Evolutionary conservation across 768 basidiomycete species (phyloP).

Genomic region (Clitopilus passeckerianus): DNA sequence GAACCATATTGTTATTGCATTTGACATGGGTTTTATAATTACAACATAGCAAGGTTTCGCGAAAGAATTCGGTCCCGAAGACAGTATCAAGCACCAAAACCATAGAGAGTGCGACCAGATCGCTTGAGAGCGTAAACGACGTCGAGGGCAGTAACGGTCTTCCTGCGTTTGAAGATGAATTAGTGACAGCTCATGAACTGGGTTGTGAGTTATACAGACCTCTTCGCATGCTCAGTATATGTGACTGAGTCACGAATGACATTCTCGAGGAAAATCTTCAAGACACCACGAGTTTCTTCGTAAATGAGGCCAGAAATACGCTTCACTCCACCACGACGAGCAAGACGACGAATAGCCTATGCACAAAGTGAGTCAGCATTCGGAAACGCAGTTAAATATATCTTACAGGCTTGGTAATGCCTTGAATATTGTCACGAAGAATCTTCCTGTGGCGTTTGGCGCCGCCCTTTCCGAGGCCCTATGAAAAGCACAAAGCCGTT

Average conservation of each 20-base stretch:
- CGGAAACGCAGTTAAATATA: not conserved
- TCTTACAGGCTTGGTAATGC: constrained; percentile 14
- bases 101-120: constrained; percentile 76
- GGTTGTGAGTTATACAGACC: constrained; percentile 18
- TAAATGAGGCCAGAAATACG: constrained; percentile 85
- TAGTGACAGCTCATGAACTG: not conserved
- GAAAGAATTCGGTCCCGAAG: no score
- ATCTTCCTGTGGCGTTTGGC: constrained; percentile 84
- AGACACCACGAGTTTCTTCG: constrained; percentile 88
- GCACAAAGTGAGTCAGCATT: constrained; percentile 56
- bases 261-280: constrained; percentile 86
- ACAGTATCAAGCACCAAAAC: constrained; percentile 59
- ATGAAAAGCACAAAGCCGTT: not conserved
- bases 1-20: no score
- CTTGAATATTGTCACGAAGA: constrained; percentile 70
- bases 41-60: not conserved
- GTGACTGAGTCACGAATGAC: constrained; percentile 91
- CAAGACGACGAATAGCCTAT: constrained; percentile 82
- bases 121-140: constrained; percentile 73
- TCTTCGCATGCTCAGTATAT: constrained; percentile 90
- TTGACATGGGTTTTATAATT: not conserved
- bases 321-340: constrained; percentile 90
- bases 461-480: constrained; percentile 83
- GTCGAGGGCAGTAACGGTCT: constrained; percentile 83
- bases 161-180: constrained; percentile 32